Base-by-base conservation (phyloP, 805 yeast species). In the Hagleromyces aurorensis region DNA sequence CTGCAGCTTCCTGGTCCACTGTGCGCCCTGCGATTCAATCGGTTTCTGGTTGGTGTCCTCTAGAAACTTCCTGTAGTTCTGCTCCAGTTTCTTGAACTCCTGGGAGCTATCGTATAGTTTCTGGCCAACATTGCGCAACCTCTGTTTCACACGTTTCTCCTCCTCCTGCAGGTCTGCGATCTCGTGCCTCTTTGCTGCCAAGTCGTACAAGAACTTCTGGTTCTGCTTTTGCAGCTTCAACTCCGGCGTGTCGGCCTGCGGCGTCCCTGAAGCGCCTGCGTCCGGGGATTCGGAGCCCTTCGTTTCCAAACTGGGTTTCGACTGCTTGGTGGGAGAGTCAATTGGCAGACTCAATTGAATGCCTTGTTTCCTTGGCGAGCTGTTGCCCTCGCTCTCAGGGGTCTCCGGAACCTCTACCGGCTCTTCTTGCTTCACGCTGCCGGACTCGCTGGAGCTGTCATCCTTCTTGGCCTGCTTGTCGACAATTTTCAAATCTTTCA, bases 161-260 rank as follows among this genome's bases (percentile, higher is more conserved):
- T 61, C 60, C n/a, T 59, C 52, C 42, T 66, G 69, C 33, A 70
- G 46, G 27, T 72, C 78, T 11, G 62, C 37, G 6, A 75, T 63
- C 32, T 64, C 64, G 36, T 75, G 61, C 43, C 74, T 78, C 44
- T 75, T 75, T 2, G 65, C 43, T 0, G 80, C 74, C 29, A 68
- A 40, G 23, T 52, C 49, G 30, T 51, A 62, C 20, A 69, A 43
- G 11, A 68, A 10, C 19, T 36, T 37, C 13, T 41, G 33, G 2
- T 41, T 33, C 15, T 27, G 16, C 16, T 26, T 17, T 11, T 15
- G 16, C n/a, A n/a, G n/a, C n/a, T n/a, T n/a, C n/a, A n/a, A n/a
- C n/a, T n/a, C n/a, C n/a, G n/a, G n/a, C n/a, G n/a, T n/a, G n/a
- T n/a, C n/a, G n/a, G n/a, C n/a, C n/a, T n/a, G n/a, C n/a, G n/a